These are phyloP conservation scores for Babesia gibsoni DNA, from an alignment of 169 alveolate genomes.

Conservation along the genomic window DNA sequence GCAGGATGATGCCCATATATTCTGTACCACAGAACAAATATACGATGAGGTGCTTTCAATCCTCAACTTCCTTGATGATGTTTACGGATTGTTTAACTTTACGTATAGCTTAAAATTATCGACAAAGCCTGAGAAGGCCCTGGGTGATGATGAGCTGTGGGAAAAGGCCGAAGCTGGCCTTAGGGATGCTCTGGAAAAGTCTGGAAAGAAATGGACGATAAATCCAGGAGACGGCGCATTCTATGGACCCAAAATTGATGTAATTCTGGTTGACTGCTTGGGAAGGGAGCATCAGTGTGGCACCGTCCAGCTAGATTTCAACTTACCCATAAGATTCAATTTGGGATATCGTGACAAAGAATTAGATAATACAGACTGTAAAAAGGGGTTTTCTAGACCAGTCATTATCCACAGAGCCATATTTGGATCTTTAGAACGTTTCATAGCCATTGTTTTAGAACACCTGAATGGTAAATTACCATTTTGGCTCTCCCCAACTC, in stretches of 20 bases:
- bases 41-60: conserved; percentile 87
- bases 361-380: conserved; percentile 43
- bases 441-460: conserved; percentile 93
- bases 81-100: conserved; percentile 92
- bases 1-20: conserved; percentile 99
- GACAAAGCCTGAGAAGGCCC: conserved; percentile 94
- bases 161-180: conserved; percentile 92
- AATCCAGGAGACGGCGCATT: conserved; percentile 99
- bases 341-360: conserved; percentile 92
- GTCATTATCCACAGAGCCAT: conserved; percentile 99
- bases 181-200: conserved; percentile 87
- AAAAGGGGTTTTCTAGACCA: conserved; percentile 93
- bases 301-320: conserved; percentile 98
- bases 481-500: conserved; percentile 98
- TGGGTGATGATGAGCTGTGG: conserved; percentile 95
- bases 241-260: conserved; percentile 99
- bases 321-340: conserved; percentile 96
- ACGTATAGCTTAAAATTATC: conserved; percentile 90
- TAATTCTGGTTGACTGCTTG: conserved; percentile 93
- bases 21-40: conserved; percentile 94
- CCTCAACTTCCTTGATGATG: conserved; percentile 89
- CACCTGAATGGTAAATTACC: conserved; percentile 99
- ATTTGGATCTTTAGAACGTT: conserved; percentile 94
- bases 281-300: conserved; percentile 98
- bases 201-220: conserved; percentile 90